Percentiles rank a stretch among this genome's conserved stretches.
These are phyloP conservation scores for Handroanthus guayacan DNA, from an alignment of 257 asterid genomes.

Conservation along the genomic window DNA sequence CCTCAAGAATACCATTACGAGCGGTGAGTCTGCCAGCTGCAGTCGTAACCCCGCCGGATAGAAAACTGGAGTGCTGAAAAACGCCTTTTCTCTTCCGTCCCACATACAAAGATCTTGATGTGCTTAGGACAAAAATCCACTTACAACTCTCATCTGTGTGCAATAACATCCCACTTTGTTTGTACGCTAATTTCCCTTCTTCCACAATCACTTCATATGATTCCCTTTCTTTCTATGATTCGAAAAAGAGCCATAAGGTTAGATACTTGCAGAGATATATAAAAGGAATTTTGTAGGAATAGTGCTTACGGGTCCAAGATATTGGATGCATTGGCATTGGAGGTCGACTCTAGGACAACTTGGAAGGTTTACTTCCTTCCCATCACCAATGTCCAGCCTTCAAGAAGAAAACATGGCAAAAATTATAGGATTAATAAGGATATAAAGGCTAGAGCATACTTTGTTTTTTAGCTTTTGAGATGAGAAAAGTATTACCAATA, in stretches of 20 bases:
- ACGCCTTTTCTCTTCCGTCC: constrained; percentile 61
- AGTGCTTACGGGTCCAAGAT: constrained; percentile 73
- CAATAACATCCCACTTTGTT: constrained; percentile 55
- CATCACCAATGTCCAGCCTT: constrained; percentile 84
- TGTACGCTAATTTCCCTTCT: constrained; percentile 60
- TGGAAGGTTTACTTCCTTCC: constrained; percentile 64
- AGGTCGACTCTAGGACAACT: constrained; percentile 56
- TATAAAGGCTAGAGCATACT: not conserved
- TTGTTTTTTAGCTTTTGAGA: not conserved
- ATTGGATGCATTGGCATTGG: constrained; percentile 67
- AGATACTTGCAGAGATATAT: not conserved
- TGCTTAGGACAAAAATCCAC: constrained; percentile 83
- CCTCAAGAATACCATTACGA: constrained; percentile 65
- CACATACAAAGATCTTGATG: constrained; percentile 56
- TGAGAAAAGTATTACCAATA: constrained; percentile 59
- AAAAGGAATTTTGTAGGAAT: not conserved
- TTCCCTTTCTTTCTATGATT: constrained; percentile 63
- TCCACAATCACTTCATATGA: constrained; percentile 59
- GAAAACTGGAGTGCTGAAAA: constrained; percentile 71
- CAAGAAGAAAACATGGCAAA: constrained; percentile 16
- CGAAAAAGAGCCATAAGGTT: not conserved
- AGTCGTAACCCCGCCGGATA: constrained; percentile 64
- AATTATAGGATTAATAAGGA: not conserved
- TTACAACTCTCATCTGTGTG: constrained; percentile 57
- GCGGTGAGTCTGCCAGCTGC: constrained; percentile 76